Conservation (phyloP, 2,329 filamentous ascomycete species). For the Xylaria sp. region DNA sequence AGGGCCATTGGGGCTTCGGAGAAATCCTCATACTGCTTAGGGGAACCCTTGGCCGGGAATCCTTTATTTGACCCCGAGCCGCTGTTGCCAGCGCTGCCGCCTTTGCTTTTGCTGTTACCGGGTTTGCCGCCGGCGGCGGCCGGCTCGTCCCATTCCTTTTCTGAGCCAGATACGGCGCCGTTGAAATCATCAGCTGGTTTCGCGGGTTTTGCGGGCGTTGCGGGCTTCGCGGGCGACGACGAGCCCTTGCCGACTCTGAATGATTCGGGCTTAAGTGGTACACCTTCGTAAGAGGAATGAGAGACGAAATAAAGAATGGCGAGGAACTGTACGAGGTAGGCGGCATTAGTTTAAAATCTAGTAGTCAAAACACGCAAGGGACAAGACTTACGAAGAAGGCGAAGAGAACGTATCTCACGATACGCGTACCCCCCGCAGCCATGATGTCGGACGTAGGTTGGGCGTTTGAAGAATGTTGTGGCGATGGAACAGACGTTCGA, state of each 20-base stretch:
- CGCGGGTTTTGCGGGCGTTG: slow-evolving; percentile 42
- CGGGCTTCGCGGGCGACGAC: too few species aligned
- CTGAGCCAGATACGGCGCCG: slow-evolving; percentile 34
- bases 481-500: slow-evolving; percentile 11
- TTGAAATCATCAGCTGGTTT: slow-evolving; percentile 27
- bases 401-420: slow-evolving; percentile 77
- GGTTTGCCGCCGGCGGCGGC: slow-evolving; percentile 17
- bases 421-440: slow-evolving; percentile 73
- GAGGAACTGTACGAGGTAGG: slow-evolving; percentile 52
- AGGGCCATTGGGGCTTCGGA: slow-evolving; percentile 54
- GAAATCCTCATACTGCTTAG: slow-evolving; percentile 41
- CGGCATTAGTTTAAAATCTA: slow-evolving; percentile 21
- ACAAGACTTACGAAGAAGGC: slow-evolving; percentile 74
- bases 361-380: neutral
- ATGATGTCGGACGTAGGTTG: slow-evolving; percentile 41
- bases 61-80: slow-evolving; percentile 32
- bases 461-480: slow-evolving; percentile 11
- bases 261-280: slow-evolving; percentile 48
- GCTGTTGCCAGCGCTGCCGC: slow-evolving; percentile 31
- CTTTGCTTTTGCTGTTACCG: slow-evolving; percentile 25
- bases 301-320: slow-evolving; percentile 83
- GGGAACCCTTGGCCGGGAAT: slow-evolving; percentile 32
- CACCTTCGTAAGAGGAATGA: slow-evolving; percentile 52
- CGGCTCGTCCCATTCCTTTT: slow-evolving; percentile 21
- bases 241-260: slow-evolving; percentile 32